phyloP scores from a whole-genome alignment of 495 filamentous ascomycete species.

The Amniculicola lignicola region DNA sequence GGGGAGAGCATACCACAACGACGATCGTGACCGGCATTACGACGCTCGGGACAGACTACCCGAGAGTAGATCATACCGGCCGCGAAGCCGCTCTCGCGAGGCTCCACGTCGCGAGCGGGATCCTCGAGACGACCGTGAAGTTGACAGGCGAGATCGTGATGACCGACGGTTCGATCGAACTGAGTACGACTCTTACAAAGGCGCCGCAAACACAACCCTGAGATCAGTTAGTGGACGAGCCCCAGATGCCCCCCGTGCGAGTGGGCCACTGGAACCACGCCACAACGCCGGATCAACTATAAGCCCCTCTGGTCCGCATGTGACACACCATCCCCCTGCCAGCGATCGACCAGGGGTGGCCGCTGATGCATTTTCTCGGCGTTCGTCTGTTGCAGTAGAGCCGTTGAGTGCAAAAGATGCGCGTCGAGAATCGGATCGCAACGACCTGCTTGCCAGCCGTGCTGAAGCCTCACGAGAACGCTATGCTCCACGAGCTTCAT shows the following conservation, averaged over 20 bases:
- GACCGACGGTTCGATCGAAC: conserved; percentile 38
- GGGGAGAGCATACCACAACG: conserved; percentile 56
- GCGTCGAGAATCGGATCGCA: conserved; percentile 47
- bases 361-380: conserved; percentile 25
- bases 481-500: conserved; percentile 42
- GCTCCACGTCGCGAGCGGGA: conserved; percentile 37
- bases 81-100: conserved; percentile 32
- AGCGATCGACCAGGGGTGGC: conserved; percentile 18
- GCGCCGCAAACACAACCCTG: conserved; percentile 33
- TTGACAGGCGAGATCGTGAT: conserved; percentile 37
- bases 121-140: conserved; percentile 39
- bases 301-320: conserved; percentile 26
- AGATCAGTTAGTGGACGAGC: conserved; percentile 33
- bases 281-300: conserved; percentile 25
- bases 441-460: conserved; percentile 43
- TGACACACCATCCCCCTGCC: conserved; percentile 16
- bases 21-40: conserved; percentile 55
- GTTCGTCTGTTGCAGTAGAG: conserved; percentile 28
- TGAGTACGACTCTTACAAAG: conserved; percentile 26
- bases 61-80: conserved; percentile 17
- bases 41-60: conserved; percentile 10
- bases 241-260: conserved; percentile 34
- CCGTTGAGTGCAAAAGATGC: conserved; percentile 36
- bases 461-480: conserved; percentile 45
- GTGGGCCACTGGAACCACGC: conserved; percentile 17